Conservation (phyloP, 768 basidiomycete genomes). For the Pisolithus albus region DNA sequence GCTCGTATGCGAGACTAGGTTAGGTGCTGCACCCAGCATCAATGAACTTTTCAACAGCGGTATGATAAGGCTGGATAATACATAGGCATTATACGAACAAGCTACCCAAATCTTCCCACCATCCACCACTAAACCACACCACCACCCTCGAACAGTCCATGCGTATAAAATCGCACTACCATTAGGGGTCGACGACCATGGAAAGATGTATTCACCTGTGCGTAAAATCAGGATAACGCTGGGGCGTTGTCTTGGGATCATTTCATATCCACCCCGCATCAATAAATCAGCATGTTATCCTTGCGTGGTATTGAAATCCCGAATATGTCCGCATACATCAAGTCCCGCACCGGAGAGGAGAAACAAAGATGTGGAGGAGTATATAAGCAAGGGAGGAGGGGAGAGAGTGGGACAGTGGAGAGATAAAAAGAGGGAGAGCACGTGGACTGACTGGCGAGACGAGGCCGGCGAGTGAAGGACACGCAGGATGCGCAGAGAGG, state of each 20-base stretch:
- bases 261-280: background rate
- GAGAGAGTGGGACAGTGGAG: background rate
- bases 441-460: background rate
- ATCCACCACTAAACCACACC: background rate
- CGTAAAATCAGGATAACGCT: background rate
- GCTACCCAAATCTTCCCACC: background rate
- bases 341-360: constrained; percentile 10
- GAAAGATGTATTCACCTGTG: constrained; percentile 4
- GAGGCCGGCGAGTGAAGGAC: background rate
- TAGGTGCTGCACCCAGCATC: no score
- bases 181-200: constrained; percentile 4
- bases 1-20: constrained; percentile 83
- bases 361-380: constrained; percentile 9
- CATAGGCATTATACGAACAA: no score
- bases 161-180: background rate
- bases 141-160: background rate
- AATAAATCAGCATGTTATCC: background rate
- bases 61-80: no score
- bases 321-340: background rate
- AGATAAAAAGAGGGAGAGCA: background rate
- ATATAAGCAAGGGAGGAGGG: background rate
- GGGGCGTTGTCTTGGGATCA: background rate
- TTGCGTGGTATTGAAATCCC: background rate
- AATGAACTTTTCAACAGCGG: no score
- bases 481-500: no score